These are phyloP conservation scores for Auricularia sp. DNA, from an alignment of 768 basidiomycete species.

Conservation along the genomic window DNA sequence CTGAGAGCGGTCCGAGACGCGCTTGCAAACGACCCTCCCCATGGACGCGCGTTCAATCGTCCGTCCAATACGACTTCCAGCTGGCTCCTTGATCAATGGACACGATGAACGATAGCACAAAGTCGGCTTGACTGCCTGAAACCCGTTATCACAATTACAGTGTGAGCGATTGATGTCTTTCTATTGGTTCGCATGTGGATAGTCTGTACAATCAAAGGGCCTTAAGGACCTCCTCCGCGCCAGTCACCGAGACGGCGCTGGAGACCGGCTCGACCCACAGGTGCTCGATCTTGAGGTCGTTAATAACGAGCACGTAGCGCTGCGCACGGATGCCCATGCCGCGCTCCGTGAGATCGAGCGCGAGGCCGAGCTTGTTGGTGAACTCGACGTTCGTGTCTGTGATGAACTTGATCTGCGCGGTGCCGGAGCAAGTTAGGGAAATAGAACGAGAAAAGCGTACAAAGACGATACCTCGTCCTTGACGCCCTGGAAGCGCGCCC, in stretches of 20 bases:
- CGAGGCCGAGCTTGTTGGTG: conserved; percentile 34
- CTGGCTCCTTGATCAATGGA: no score
- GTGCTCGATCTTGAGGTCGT: conserved; percentile 17
- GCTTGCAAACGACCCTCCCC: no score
- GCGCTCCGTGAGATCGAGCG: conserved; percentile 13
- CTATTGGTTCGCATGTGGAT: no score
- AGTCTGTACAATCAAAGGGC: conserved; percentile 8
- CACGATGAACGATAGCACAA: no score
- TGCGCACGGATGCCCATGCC: conserved; percentile 50
- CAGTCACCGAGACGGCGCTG: conserved; percentile 41
- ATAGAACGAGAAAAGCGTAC: no score
- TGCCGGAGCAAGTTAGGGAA: neutral
- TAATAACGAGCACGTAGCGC: conserved; percentile 20
- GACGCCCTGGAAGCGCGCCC: conserved; percentile 15
- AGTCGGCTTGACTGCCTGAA: no score
- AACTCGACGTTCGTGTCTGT: conserved; percentile 48
- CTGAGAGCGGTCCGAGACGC: no score
- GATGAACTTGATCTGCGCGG: conserved; percentile 43
- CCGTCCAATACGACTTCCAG: no score
- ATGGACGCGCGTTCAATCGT: no score
- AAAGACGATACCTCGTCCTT: conserved; percentile 14
- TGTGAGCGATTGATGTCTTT: no score
- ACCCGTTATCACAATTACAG: no score
- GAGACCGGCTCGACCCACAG: conserved; percentile 37
- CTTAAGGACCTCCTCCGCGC: conserved; percentile 42